phyloP scores from a whole-genome alignment of 257 asterid species.

The Lycium barbarum region DNA sequence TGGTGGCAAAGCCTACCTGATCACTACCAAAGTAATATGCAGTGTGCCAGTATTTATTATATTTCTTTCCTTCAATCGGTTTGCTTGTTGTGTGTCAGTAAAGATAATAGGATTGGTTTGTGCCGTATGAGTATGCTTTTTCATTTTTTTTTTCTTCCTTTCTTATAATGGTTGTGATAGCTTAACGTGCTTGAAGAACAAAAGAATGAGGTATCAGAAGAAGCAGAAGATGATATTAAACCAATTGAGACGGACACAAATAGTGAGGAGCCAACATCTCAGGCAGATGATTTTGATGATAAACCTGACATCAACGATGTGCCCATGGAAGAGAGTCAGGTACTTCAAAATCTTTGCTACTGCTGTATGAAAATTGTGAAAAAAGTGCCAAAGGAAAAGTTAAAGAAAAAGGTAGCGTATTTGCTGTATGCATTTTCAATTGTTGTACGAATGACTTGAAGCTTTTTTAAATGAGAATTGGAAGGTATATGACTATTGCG shows the following conservation, averaged over 20 bases:
- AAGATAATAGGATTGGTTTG: neutral
- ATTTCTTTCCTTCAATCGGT: no score
- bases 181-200: conserved; percentile 81
- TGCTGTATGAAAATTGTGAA: conserved; percentile 15
- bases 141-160: neutral
- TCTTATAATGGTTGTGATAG: conserved; percentile 46
- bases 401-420: neutral
- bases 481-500: neutral
- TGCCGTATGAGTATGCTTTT: neutral
- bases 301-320: conserved; percentile 92
- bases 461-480: neutral
- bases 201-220: conserved; percentile 67
- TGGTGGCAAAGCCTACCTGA: conserved; percentile 12
- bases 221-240: conserved; percentile 69
- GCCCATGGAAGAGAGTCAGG: conserved; percentile 77
- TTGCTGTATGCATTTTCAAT: neutral
- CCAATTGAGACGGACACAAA: conserved; percentile 53
- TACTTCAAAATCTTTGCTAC: conserved; percentile 16
- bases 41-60: neutral
- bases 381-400: neutral
- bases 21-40: conserved; percentile 4
- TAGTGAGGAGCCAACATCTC: conserved; percentile 51
- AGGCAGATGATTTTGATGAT: conserved; percentile 59
- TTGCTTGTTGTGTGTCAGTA: neutral
- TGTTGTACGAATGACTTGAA: neutral